A percentile compares a stretch with the other conserved stretches of the same genome.
phyloP scores from a whole-genome alignment of 306 rosid species.

The Vigna hirtella region DNA sequence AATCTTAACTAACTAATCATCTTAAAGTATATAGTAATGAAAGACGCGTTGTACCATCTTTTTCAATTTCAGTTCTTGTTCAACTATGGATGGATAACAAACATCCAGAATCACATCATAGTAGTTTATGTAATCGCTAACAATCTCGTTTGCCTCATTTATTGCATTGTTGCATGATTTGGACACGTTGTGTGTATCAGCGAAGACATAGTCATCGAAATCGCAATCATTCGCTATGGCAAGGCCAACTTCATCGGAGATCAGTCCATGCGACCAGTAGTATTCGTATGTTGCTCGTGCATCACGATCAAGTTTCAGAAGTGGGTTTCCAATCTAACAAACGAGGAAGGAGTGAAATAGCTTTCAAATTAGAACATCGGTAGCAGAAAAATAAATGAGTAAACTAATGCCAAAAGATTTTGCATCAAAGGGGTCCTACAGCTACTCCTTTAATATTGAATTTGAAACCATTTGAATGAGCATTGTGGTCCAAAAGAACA shows the following conservation, averaged over 20 bases:
- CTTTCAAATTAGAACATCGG: slow-evolving; percentile 18
- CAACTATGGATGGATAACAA: slow-evolving; percentile 82
- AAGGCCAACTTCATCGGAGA: slow-evolving; percentile 85
- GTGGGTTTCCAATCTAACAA: slow-evolving; percentile 90
- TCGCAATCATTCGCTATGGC: slow-evolving; percentile 71
- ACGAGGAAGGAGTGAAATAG: slow-evolving; percentile 17
- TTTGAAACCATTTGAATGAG: slow-evolving; percentile 71
- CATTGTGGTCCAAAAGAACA: slow-evolving; percentile 72
- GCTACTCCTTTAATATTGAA: slow-evolving; percentile 92
- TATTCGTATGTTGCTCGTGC: slow-evolving; percentile 71
- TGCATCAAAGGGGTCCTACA: slow-evolving; percentile 54
- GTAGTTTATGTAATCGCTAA: slow-evolving; percentile 65
- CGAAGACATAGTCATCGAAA: slow-evolving; percentile 63
- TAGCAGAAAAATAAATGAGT: not conserved
- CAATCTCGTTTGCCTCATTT: slow-evolving; percentile 55
- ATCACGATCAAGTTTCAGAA: slow-evolving; percentile 77
- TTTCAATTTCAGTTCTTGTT: slow-evolving; percentile 80
- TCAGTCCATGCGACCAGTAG: slow-evolving; percentile 96
- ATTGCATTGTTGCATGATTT: slow-evolving; percentile 62
- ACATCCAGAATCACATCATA: slow-evolving; percentile 90
- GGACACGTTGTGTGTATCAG: slow-evolving; percentile 61
- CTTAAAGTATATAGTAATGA: slow-evolving; percentile 3
- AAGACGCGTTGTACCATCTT: slow-evolving; percentile 58
- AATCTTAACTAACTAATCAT: not conserved
- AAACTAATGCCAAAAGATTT: not conserved